Evolutionary conservation across 2,329 filamentous ascomycete species (phyloP).

Genomic region (Didymella keratinophila): DNA sequence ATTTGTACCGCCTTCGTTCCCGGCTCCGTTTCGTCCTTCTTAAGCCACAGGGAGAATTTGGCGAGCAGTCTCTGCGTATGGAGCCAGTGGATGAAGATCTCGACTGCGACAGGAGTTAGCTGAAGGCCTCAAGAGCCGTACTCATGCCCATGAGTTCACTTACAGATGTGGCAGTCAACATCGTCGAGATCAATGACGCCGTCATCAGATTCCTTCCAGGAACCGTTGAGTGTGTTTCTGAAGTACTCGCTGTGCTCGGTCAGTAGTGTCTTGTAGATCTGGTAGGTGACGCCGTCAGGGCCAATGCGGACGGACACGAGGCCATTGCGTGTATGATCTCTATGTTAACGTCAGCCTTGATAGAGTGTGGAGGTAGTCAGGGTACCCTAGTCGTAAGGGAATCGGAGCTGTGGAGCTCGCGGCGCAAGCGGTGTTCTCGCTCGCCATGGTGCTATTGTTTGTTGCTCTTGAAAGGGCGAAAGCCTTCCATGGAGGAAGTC

Average conservation of each 20-base stretch:
- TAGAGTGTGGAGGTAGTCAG: no score
- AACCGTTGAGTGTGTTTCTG: background rate
- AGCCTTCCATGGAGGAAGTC: no score
- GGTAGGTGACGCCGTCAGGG: background rate
- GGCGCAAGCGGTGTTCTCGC: no score
- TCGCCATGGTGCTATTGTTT: no score
- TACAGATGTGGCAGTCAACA: background rate
- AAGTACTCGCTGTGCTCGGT: background rate
- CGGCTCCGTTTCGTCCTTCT: background rate
- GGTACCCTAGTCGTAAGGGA: no score
- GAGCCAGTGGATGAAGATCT: slow-evolving; percentile 1
- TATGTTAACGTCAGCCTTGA: no score
- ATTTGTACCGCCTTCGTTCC: background rate
- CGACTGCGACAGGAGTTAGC: background rate
- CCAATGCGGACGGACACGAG: background rate
- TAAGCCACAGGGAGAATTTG: background rate
- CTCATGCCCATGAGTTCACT: background rate
- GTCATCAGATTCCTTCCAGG: background rate
- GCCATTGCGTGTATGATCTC: background rate
- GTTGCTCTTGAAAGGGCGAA: no score
- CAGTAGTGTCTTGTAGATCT: background rate
- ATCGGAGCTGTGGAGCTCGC: no score
- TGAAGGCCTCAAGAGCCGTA: no score
- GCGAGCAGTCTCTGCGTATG: background rate
- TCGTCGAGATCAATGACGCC: background rate